A percentile compares a stretch with the other conserved stretches of the same genome.
Evolutionary conservation across 805 yeast genomes (phyloP).

Genomic region (Candida ficus): DNA sequence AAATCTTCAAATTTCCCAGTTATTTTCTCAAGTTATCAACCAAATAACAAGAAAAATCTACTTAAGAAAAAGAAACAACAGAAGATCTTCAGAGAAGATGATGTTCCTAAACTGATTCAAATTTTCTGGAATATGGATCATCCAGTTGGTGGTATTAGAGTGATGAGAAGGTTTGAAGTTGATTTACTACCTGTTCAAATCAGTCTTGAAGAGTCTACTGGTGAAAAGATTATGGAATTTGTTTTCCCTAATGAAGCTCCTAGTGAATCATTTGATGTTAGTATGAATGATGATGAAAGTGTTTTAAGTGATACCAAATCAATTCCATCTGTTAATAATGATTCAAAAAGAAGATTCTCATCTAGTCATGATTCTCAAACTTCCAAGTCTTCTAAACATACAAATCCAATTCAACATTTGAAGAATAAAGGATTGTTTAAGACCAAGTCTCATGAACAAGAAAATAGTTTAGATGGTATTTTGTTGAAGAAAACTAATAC

Average conservation of each 20-base stretch:
- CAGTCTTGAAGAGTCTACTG: conserved; percentile 67
- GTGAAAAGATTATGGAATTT: conserved; percentile 58
- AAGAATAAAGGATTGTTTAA: neutral
- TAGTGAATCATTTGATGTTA: neutral
- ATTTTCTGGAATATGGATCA: conserved; percentile 73
- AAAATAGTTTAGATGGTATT: conserved; percentile 11
- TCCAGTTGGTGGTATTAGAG: conserved; percentile 89
- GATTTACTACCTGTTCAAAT: conserved; percentile 61
- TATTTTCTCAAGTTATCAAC: conserved; percentile 49
- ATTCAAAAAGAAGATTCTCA: neutral
- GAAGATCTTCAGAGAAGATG: conserved; percentile 7
- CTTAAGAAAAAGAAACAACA: conserved; percentile 6
- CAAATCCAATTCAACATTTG: neutral
- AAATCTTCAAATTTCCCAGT: conserved; percentile 61
- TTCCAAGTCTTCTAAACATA: neutral
- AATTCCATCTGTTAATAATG: too few relatives aligned
- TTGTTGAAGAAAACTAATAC: neutral
- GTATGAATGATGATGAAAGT: conserved; percentile 9
- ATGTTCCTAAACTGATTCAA: conserved; percentile 32
- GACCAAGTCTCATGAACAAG: neutral
- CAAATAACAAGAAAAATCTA: conserved; percentile 7
- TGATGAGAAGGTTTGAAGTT: conserved; percentile 60
- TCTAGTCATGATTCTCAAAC: neutral
- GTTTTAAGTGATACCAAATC: conserved; percentile 6
- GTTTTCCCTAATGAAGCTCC: conserved; percentile 52